Conservation (phyloP, 2,329 filamentous ascomycete species). For the Penicillium crustosum region DNA sequence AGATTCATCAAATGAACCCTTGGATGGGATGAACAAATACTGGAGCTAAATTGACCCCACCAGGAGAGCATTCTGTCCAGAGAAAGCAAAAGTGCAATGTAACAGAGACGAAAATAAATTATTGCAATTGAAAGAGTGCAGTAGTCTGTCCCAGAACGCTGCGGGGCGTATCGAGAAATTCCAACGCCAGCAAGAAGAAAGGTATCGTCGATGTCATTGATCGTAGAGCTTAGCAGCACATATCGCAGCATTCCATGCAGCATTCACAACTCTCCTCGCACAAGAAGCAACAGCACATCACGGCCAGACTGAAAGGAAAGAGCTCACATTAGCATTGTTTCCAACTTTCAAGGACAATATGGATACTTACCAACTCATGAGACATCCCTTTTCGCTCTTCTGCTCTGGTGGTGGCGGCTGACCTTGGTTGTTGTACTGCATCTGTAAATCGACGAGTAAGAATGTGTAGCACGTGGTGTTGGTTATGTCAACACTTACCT, state of each 20-base stretch:
- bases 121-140: conserved; percentile 8
- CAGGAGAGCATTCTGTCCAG: not conserved
- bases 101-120: not conserved
- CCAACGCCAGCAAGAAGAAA: conserved; percentile 25
- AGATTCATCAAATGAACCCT: too few species aligned
- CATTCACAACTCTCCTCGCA: conserved; percentile 65
- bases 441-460: not conserved
- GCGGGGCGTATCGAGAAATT: conserved; percentile 8
- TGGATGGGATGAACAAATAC: not conserved
- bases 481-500: not conserved
- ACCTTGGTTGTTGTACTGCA: too few species aligned
- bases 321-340: conserved; percentile 11
- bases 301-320: conserved; percentile 47
- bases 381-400: conserved; percentile 39
- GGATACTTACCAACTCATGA: conserved; percentile 50
- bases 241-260: conserved; percentile 56
- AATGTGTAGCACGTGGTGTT: too few species aligned
- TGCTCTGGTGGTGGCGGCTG: too few species aligned
- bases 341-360: not conserved
- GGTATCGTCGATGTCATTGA: conserved; percentile 27
- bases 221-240: conserved; percentile 36
- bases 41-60: not conserved
- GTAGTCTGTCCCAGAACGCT: conserved; percentile 5
- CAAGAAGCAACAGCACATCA: conserved; percentile 63
- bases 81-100: not conserved